These are phyloP conservation scores for Microbotryomycetes sp. DNA, from an alignment of 1,284 basidiomycete species.

Conservation along the genomic window DNA sequence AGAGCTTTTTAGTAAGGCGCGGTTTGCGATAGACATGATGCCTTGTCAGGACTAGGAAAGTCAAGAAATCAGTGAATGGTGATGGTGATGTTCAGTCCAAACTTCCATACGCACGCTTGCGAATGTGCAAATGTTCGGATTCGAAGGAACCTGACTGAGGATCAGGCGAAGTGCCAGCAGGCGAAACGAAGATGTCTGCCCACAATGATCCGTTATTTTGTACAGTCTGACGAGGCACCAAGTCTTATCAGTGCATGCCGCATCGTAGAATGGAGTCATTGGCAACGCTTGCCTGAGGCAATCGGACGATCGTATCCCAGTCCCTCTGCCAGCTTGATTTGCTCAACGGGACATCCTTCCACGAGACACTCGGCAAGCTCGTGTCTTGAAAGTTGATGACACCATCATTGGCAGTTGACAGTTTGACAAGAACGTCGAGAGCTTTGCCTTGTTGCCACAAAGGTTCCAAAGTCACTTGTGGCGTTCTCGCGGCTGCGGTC, in stretches of 20 bases:
- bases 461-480: not conserved
- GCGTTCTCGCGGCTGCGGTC: not conserved
- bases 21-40: constrained; percentile 66
- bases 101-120: constrained; percentile 59
- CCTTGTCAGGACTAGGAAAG: constrained; percentile 66
- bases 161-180: constrained; percentile 58
- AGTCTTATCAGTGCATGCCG: too few relatives aligned
- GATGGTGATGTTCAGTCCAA: constrained; percentile 3
- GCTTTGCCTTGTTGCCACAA: not conserved
- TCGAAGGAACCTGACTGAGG: constrained; percentile 54
- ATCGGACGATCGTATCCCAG: constrained; percentile 59
- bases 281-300: constrained; percentile 65
- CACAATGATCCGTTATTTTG: constrained; percentile 62
- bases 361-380: constrained; percentile 62
- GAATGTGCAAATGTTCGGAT: constrained; percentile 59
- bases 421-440: constrained; percentile 19
- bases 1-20: constrained; percentile 75
- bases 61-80: constrained; percentile 16
- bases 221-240: constrained; percentile 68
- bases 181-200: constrained; percentile 72
- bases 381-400: constrained; percentile 40
- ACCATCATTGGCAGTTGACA: constrained; percentile 54
- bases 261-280: too few relatives aligned
- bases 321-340: constrained; percentile 65
- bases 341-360: constrained; percentile 77